These are phyloP conservation scores for Termitomyces sp. DNA, from an alignment of 768 basidiomycete species.

Conservation along the genomic window DNA sequence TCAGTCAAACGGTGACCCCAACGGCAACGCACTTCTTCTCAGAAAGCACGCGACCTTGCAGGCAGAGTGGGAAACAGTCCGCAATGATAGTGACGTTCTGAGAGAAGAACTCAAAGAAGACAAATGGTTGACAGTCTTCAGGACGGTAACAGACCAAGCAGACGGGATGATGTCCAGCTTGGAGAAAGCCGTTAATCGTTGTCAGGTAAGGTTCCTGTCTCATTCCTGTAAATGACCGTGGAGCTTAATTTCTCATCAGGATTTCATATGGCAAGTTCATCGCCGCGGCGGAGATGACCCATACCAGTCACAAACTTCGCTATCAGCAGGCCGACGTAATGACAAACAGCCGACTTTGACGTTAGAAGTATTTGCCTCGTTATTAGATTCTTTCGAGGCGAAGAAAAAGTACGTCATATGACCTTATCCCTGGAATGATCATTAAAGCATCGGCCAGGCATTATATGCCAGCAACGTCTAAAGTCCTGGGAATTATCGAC, in stretches of 20 bases:
- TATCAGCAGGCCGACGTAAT: conserved; percentile 46
- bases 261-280: conserved; percentile 84
- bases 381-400: conserved; percentile 77
- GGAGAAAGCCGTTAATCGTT: conserved; percentile 89
- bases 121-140: conserved; percentile 94
- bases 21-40: conserved; percentile 49
- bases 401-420: conserved; percentile 69
- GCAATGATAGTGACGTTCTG: conserved; percentile 75
- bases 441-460: conserved; percentile 48
- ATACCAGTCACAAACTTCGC: conserved; percentile 38
- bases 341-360: conserved; percentile 41
- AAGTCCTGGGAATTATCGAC: conserved; percentile 90
- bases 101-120: conserved; percentile 95
- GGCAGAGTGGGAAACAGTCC: conserved; percentile 78
- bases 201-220: conserved; percentile 57
- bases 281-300: conserved; percentile 47
- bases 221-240: conserved; percentile 1
- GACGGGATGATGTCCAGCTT: conserved; percentile 97
- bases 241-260: conserved; percentile 36
- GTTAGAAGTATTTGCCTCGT: conserved; percentile 59
- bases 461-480: conserved; percentile 91
- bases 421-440: not conserved
- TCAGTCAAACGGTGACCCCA: conserved; percentile 30
- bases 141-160: conserved; percentile 91
- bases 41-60: conserved; percentile 73